Evolutionary conservation across 352 stramenopile species (phyloP).

Genomic region (Detonula confervacea): DNA sequence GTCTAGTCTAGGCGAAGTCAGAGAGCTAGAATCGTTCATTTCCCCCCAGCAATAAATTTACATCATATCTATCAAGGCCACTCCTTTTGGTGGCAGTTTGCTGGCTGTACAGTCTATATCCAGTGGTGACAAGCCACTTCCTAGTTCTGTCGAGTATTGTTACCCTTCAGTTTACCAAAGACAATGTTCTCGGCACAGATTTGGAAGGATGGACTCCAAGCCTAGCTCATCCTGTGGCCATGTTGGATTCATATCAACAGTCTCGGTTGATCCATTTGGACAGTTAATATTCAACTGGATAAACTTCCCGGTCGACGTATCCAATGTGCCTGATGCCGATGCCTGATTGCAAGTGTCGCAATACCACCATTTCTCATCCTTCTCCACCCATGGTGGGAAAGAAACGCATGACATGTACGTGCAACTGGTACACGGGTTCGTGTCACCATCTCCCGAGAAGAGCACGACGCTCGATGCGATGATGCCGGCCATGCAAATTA

Average conservation of each 20-base stretch:
- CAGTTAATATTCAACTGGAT: conserved; percentile 52
- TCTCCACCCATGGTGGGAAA: conserved; percentile 74
- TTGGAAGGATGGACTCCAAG: conserved; percentile 47
- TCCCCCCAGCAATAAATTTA: no score
- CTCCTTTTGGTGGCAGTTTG: no score
- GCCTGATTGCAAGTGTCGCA: conserved; percentile 77
- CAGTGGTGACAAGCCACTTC: no score
- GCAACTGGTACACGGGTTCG: conserved; percentile 72
- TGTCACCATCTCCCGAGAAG: conserved; percentile 66
- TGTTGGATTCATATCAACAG: conserved; percentile 33
- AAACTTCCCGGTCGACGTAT: conserved; percentile 48
- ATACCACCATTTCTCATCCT: conserved; percentile 83
- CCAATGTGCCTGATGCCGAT: conserved; percentile 49
- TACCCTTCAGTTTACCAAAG: no score
- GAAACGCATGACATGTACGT: conserved; percentile 76
- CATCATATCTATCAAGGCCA: no score
- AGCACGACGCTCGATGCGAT: conserved; percentile 66
- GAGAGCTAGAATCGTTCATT: no score
- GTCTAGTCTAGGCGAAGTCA: no score
- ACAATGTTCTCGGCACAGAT: conserved; percentile 51
- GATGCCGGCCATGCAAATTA: conserved; percentile 70
- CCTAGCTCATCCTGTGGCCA: conserved; percentile 46
- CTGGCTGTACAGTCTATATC: no score
- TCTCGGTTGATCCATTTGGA: conserved; percentile 39
- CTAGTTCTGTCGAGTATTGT: no score